phyloP scores from a whole-genome alignment of 2,329 filamentous ascomycete genomes.

The Nigrospora oryzae region DNA sequence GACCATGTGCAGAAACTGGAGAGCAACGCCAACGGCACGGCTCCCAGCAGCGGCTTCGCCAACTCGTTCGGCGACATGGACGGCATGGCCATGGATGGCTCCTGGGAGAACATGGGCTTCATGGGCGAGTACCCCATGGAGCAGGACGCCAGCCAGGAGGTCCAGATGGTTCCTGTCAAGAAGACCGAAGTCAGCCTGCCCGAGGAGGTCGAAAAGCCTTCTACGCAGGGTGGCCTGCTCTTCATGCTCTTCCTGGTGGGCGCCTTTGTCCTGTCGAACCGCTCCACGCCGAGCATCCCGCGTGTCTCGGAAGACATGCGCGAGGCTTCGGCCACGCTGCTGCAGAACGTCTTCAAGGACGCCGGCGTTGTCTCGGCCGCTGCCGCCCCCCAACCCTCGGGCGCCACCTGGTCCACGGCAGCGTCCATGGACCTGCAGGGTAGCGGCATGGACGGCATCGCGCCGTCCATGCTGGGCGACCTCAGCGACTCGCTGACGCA shows the following conservation, averaged over 20 bases:
- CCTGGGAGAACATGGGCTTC: conserved; percentile 78
- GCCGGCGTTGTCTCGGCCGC: conserved; percentile 45
- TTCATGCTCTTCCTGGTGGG: conserved; percentile 96
- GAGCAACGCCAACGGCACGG: conserved; percentile 48
- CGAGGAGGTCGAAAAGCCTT: conserved; percentile 50
- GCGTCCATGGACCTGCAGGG: conserved; percentile 28
- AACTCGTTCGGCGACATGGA: conserved; percentile 77
- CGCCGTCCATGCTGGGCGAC: conserved; percentile 55
- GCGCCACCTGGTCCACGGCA: conserved; percentile 34
- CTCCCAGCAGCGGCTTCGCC: conserved; percentile 55
- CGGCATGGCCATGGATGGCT: conserved; percentile 68
- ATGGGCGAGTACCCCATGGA: conserved; percentile 63
- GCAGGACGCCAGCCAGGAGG: conserved; percentile 51
- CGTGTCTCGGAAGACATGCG: conserved; percentile 74
- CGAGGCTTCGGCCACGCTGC: conserved; percentile 66
- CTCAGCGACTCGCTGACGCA: conserved; percentile 62
- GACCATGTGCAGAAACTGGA: conserved; percentile 66
- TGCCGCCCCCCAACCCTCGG: conserved; percentile 44
- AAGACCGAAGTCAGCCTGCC: conserved; percentile 39
- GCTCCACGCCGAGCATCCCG: conserved; percentile 61
- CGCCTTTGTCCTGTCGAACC: conserved; percentile 89
- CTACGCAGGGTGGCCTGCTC: conserved; percentile 73
- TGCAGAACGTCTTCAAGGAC: conserved; percentile 77
- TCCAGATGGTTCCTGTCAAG: conserved; percentile 44
- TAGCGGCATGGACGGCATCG: conserved; percentile 38